Conservation (phyloP, 768 basidiomycete species). For the Gloeostereum incarnatum region DNA sequence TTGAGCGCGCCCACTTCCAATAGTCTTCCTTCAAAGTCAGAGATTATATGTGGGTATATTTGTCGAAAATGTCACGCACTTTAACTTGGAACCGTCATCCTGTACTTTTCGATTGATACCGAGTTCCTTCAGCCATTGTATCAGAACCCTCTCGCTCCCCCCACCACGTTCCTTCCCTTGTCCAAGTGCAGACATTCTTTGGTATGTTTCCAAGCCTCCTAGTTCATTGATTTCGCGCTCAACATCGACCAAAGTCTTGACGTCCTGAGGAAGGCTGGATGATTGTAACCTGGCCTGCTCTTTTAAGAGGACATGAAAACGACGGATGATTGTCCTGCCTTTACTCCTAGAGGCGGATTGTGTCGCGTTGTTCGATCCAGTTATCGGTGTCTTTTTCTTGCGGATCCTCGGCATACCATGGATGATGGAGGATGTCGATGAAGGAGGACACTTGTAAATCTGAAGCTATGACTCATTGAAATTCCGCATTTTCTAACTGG, state of each 20-base stretch:
- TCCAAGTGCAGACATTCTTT: conserved; percentile 74
- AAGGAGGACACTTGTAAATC: no score
- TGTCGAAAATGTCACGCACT: conserved; percentile 19
- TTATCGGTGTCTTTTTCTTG: no score
- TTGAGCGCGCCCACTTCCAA: conserved; percentile 86
- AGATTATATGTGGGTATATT: not conserved
- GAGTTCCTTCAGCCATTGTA: conserved; percentile 64
- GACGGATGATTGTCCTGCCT: conserved; percentile 69
- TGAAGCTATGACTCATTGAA: no score
- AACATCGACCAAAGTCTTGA: conserved; percentile 36
- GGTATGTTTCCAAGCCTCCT: conserved; percentile 79
- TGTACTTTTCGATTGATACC: conserved; percentile 23
- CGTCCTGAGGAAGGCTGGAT: conserved; percentile 12
- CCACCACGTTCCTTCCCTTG: conserved; percentile 80
- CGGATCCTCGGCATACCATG: no score
- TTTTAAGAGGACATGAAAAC: conserved; percentile 77
- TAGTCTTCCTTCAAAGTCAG: conserved; percentile 35
- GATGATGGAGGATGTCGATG: no score
- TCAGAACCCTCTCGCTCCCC: conserved; percentile 75
- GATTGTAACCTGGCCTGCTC: conserved; percentile 44
- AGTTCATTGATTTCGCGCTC: conserved; percentile 52
- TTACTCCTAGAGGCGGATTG: no score
- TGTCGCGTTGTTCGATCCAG: no score
- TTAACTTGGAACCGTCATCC: conserved; percentile 20
- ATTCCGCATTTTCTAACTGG: no score